Conservation (phyloP, 441 rosid species). For the Melastoma candidum region DNA sequence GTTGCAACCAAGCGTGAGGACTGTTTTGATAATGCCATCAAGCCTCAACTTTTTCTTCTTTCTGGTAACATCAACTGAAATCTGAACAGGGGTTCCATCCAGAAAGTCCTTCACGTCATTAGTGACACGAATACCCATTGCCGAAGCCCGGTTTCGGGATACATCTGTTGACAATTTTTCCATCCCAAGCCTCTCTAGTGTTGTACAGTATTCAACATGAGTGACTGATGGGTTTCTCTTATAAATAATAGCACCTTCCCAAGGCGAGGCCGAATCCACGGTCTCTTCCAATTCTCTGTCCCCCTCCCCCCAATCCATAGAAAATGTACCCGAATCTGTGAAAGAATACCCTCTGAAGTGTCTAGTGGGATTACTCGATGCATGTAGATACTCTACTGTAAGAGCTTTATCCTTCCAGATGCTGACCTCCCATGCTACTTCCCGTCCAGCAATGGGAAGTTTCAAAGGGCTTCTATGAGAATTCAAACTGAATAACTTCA, state of each 20-base stretch:
- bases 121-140: slow-evolving; percentile 76
- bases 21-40: slow-evolving; percentile 79
- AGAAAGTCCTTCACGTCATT: slow-evolving; percentile 80
- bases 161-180: slow-evolving; percentile 49
- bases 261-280: slow-evolving; percentile 50
- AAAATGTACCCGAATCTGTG: slow-evolving; percentile 26
- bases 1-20: slow-evolving; percentile 61
- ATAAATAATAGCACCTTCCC: slow-evolving; percentile 85
- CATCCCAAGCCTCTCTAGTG: slow-evolving; percentile 87
- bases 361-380: slow-evolving; percentile 15
- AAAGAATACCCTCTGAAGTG: slow-evolving; percentile 20
- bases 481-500: no score
- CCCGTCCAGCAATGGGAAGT: no score
- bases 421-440: no score
- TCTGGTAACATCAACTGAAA: slow-evolving; percentile 71
- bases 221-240: slow-evolving; percentile 60
- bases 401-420: no score
- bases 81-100: slow-evolving; percentile 79
- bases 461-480: no score
- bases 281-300: slow-evolving; percentile 28
- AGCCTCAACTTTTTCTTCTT: slow-evolving; percentile 73
- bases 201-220: slow-evolving; percentile 83
- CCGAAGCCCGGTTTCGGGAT: slow-evolving; percentile 66
- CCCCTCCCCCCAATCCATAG: slow-evolving; percentile 64
- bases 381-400: no score